Percentiles rank a stretch among this genome's conserved stretches.
Conservation (phyloP, 192 early-diverging fungal species). For the Obelidium mucronatum region DNA sequence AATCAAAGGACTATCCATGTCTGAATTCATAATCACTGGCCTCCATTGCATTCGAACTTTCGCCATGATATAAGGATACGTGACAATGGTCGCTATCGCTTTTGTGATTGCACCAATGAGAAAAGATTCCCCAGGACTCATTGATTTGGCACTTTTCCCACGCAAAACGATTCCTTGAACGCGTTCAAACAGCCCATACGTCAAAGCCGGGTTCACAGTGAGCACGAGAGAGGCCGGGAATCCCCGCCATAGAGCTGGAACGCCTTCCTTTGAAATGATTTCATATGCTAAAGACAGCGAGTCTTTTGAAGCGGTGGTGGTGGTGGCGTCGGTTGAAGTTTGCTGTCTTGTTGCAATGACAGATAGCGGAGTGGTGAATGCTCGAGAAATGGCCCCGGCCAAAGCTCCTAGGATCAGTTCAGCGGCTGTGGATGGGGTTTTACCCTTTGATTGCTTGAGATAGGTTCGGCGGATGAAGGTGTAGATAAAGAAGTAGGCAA, state of each 20-base stretch:
- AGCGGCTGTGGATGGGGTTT: no score
- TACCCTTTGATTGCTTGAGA: neutral
- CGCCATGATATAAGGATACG: slow-evolving; percentile 97
- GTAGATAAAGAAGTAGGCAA: slow-evolving; percentile 65
- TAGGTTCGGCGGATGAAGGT: slow-evolving; percentile 29
- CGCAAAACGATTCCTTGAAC: slow-evolving; percentile 44
- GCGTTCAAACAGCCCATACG: slow-evolving; percentile 93
- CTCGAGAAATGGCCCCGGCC: slow-evolving; percentile 86
- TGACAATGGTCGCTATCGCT: slow-evolving; percentile 77
- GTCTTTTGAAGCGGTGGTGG: no score
- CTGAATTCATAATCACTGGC: slow-evolving; percentile 46
- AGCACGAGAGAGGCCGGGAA: slow-evolving; percentile 89
- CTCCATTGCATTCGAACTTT: slow-evolving; percentile 90
- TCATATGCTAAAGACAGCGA: slow-evolving; percentile 67
- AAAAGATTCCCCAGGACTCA: slow-evolving; percentile 82
- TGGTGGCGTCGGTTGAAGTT: slow-evolving; percentile 62
- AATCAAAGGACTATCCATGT: neutral
- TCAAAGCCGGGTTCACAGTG: slow-evolving; percentile 92
- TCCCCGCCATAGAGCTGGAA: slow-evolving; percentile 85
- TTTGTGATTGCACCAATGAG: slow-evolving; percentile 92
- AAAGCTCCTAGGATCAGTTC: slow-evolving; percentile 75
- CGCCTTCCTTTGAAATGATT: slow-evolving; percentile 82
- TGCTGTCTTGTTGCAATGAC: slow-evolving; percentile 80
- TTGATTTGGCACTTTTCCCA: neutral
- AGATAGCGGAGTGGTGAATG: slow-evolving; percentile 88